These are phyloP conservation scores for Pseudocercospora vitis DNA, from an alignment of 2,329 filamentous ascomycete species.

Conservation along the genomic window DNA sequence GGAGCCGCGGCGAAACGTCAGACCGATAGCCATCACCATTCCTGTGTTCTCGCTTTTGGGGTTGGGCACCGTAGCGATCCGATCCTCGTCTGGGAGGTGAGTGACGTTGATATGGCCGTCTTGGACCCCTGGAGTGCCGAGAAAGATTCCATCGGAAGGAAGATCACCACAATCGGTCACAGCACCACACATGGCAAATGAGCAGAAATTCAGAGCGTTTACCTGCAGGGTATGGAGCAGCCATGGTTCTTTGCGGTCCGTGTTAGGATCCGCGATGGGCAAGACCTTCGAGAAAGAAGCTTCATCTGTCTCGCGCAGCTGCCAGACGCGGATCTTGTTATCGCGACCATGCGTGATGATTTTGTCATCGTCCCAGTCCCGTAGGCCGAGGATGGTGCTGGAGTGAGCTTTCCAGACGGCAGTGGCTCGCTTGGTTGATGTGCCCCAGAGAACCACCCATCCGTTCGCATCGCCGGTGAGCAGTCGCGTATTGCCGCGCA, in stretches of 20 bases:
- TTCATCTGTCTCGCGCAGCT: slow-evolving; percentile 62
- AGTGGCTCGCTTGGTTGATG: slow-evolving; percentile 74
- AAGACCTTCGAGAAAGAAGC: slow-evolving; percentile 63
- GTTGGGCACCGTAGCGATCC: slow-evolving; percentile 61
- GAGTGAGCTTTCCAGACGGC: slow-evolving; percentile 86
- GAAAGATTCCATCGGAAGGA: slow-evolving; percentile 50
- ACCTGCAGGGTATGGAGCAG: slow-evolving; percentile 80
- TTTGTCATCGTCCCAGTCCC: slow-evolving; percentile 68
- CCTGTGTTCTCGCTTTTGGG: slow-evolving; percentile 57
- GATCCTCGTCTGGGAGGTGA: slow-evolving; percentile 70
- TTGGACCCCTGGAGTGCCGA: slow-evolving; percentile 69
- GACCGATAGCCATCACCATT: slow-evolving; percentile 81
- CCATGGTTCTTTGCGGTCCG: slow-evolving; percentile 67
- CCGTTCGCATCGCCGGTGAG: slow-evolving; percentile 87
- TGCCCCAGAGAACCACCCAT: slow-evolving; percentile 82
- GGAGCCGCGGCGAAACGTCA: slow-evolving; percentile 44
- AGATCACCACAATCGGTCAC: slow-evolving; percentile 12
- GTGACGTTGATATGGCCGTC: slow-evolving; percentile 73
- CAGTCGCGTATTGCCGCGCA: slow-evolving; percentile 71
- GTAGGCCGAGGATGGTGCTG: slow-evolving; percentile 72
- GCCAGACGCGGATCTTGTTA: slow-evolving; percentile 83
- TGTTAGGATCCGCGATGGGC: slow-evolving; percentile 60
- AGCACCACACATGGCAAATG: slow-evolving; percentile 64
- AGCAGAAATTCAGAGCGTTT: slow-evolving; percentile 94
- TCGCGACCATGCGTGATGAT: slow-evolving; percentile 94